Conservation (phyloP, 2,329 filamentous ascomycete species). For the Thelonectria blattea region DNA sequence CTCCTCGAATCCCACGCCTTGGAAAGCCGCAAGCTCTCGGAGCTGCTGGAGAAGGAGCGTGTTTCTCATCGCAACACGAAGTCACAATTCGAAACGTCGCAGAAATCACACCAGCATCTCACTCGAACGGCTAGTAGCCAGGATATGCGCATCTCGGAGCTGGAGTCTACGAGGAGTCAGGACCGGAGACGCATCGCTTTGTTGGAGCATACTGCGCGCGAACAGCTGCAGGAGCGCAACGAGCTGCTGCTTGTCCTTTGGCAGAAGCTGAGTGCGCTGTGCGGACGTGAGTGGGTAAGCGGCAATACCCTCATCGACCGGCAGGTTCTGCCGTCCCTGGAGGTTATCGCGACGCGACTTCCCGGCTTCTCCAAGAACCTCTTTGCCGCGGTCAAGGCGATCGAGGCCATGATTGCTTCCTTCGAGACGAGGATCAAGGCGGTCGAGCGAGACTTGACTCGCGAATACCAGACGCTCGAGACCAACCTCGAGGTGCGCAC, state of each 20-base stretch:
- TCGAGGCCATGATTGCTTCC: constrained; percentile 78
- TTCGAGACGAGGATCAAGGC: constrained; percentile 82
- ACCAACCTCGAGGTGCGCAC: constrained; percentile 77
- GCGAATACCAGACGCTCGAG: constrained; percentile 88
- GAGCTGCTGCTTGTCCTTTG: constrained; percentile 86
- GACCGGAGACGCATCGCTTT: constrained; percentile 78
- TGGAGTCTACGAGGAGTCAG: constrained; percentile 78
- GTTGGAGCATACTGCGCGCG: constrained; percentile 81
- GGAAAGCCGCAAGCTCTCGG: constrained; percentile 82
- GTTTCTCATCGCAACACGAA: constrained; percentile 85
- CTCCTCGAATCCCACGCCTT: constrained; percentile 88
- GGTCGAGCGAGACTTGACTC: constrained; percentile 89
- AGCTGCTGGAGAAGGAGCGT: constrained; percentile 90
- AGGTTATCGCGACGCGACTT: constrained; percentile 84
- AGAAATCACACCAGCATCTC: constrained; percentile 86
- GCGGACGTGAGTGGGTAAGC: constrained; percentile 90
- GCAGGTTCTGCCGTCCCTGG: constrained; percentile 79
- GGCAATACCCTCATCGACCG: constrained; percentile 89
- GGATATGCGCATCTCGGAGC: constrained; percentile 82
- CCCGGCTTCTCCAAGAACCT: constrained; percentile 91
- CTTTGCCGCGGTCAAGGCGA: constrained; percentile 81
- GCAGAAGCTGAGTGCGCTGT: constrained; percentile 85
- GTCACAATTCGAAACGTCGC: constrained; percentile 84
- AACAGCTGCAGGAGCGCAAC: constrained; percentile 89
- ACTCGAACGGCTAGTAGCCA: constrained; percentile 85